A percentile compares a stretch with the other conserved stretches of the same genome.
Conservation (phyloP, 305 asterid species). For the Solanum hybrid region DNA sequence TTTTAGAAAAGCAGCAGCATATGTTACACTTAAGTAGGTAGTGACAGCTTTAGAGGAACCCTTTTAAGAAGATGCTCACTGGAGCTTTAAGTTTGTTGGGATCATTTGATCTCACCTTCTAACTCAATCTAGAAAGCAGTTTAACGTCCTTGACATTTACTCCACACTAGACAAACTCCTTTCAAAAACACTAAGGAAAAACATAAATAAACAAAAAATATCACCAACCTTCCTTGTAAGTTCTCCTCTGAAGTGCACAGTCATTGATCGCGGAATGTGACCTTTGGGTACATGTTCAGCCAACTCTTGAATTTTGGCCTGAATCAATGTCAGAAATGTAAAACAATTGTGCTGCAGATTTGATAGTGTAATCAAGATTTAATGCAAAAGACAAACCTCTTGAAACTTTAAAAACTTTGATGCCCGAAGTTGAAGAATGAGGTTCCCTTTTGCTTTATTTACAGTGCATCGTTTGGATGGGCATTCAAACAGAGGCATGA, state of each 20-base stretch:
- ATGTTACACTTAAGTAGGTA: neutral
- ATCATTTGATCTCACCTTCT: neutral
- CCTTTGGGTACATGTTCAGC: slow-evolving; percentile 97
- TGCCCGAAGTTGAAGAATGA: slow-evolving; percentile 83
- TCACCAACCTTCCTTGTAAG: slow-evolving; percentile 79
- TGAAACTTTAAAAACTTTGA: slow-evolving; percentile 92
- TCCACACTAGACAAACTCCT: neutral
- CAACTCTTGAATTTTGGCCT: slow-evolving; percentile 95
- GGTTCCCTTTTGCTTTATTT: slow-evolving; percentile 74
- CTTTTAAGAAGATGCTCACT: neutral
- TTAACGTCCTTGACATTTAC: neutral
- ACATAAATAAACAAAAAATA: slow-evolving; percentile 1
- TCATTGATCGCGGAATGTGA: slow-evolving; percentile 88
- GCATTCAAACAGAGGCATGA: slow-evolving; percentile 90
- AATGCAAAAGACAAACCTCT: slow-evolving; percentile 43
- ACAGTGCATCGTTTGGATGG: slow-evolving; percentile 59
- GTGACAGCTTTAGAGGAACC: neutral
- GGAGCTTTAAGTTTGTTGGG: neutral
- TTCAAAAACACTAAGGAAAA: neutral
- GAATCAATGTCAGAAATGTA: slow-evolving; percentile 17
- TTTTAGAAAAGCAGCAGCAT: neutral
- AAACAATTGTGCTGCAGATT: neutral
- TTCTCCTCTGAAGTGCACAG: slow-evolving; percentile 90
- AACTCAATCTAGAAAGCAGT: neutral
- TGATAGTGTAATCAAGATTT: neutral